Base-by-base conservation (phyloP, 2,329 filamentous ascomycete species). In the Diaporthe ilicicola region DNA sequence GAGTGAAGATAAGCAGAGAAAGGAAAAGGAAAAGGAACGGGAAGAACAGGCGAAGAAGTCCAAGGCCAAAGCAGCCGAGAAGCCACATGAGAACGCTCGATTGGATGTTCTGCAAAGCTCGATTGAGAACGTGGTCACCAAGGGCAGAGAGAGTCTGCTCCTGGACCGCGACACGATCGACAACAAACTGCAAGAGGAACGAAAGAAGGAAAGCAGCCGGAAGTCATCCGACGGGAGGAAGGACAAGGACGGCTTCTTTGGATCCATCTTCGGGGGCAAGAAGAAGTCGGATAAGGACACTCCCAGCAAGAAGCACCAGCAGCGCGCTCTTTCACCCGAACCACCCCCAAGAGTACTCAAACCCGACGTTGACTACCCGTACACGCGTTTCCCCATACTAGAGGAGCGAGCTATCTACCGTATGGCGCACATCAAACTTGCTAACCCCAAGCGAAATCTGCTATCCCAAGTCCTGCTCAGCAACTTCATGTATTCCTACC, bases 401-500 rank as follows among this genome's bases (percentile, higher is more conserved):
- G 95, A 98, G 81, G 96, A 99, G 83, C 89, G 96, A 71, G 96
- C 96, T 24, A 99, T 99, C 72, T 99, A 99, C 82, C 91, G 96
- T 73, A 97, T 99, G 94, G 96, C 96, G 22, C 96, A 99, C 80
- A 97, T 98, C 83, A 99, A 99, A 82, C 89, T 99, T 73, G 96
- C 96, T n/a, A 98, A 99, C 79, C 96, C 96, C 46, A 91, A 95
- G 54, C 92, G 96, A 69, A 93, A 95, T 50, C 84, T 99, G 65
- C 92, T 97, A 78, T 98, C 95, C 72, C 96, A 99, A 81, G 96
- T 99, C 27, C 86, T 99, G 71, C 88, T 99, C 75, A 98, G 95
- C 82, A 99, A 99, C 81, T 99, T 99, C 82, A 99, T 99, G 96
- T 99, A 99, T 84, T 96, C 94, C 70, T 99, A 99, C 80, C 88